These are phyloP conservation scores for Pythium guiyangense DNA, from an alignment of 352 stramenopile species.

Conservation along the genomic window DNA sequence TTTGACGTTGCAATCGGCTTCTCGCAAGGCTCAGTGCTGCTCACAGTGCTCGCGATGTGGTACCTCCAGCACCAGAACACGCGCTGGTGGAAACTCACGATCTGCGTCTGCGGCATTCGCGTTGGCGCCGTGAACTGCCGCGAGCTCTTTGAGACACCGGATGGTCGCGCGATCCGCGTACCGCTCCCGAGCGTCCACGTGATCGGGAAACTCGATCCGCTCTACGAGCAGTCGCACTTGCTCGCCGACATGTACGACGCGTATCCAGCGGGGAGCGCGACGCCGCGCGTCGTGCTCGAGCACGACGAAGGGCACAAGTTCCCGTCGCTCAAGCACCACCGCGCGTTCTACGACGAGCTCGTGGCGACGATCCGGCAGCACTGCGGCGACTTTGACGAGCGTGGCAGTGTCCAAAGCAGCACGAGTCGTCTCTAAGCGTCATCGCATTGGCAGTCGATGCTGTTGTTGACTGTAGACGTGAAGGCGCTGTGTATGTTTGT, in stretches of 20 bases:
- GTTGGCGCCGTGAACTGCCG: slow-evolving; percentile 4
- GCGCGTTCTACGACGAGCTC: slow-evolving; percentile 22
- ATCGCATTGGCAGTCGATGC: not conserved
- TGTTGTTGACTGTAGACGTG: not conserved
- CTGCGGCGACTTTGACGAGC: slow-evolving; percentile 14
- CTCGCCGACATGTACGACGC: slow-evolving; percentile 22
- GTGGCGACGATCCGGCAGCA: slow-evolving; percentile 20
- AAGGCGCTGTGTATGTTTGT: too few relatives aligned
- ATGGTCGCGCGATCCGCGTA: slow-evolving; percentile 8
- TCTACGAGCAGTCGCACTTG: slow-evolving; percentile 15
- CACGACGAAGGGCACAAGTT: slow-evolving; percentile 44
- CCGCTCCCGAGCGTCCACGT: slow-evolving; percentile 26
- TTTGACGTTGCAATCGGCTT: slow-evolving; percentile 48
- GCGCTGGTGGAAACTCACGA: slow-evolving; percentile 30
- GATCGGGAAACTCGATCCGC: slow-evolving; percentile 18
- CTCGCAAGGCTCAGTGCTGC: slow-evolving; percentile 36
- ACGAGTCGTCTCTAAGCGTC: slow-evolving; percentile 6
- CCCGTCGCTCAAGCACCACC: slow-evolving; percentile 23
- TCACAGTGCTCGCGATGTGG: slow-evolving; percentile 26
- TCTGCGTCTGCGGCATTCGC: slow-evolving; percentile 29
- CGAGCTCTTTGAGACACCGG: slow-evolving; percentile 11
- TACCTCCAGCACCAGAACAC: slow-evolving; percentile 21
- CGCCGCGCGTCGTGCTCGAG: slow-evolving; percentile 25
- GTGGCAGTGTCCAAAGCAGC: slow-evolving; percentile 2
- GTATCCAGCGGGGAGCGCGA: slow-evolving; percentile 11